A percentile compares a stretch with the other conserved stretches of the same genome.
Conservation (phyloP, 495 filamentous ascomycete species). For the Hyaloscypha finlandica region DNA sequence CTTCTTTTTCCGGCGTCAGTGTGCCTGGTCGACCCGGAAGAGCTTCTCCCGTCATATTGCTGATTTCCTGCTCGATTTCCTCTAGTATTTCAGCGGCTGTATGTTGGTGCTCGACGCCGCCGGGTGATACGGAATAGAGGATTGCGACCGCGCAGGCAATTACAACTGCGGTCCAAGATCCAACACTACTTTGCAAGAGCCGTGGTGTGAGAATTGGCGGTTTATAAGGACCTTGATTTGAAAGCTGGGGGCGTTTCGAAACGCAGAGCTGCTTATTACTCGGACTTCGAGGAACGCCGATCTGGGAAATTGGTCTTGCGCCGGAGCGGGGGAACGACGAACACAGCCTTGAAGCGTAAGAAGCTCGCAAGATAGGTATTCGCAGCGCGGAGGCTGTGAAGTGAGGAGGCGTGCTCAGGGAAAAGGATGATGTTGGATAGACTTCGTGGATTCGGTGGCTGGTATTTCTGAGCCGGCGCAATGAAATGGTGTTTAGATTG, state of each 20-base stretch:
- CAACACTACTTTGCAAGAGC: constrained; percentile 17
- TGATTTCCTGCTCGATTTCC: constrained; percentile 14
- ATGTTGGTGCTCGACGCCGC: constrained; percentile 2
- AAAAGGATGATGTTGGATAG: not conserved
- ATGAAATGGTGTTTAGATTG: not conserved
- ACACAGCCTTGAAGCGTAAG: not conserved
- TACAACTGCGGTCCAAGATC: constrained; percentile 15
- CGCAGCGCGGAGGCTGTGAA: not conserved
- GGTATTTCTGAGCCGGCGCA: constrained; percentile 5
- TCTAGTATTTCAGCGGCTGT: not conserved
- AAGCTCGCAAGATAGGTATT: not conserved
- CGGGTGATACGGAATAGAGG: constrained; percentile 16
- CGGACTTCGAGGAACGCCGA: constrained; percentile 63
- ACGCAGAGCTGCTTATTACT: constrained; percentile 7
- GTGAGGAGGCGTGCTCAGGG: not conserved
- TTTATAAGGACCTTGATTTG: constrained; percentile 6
- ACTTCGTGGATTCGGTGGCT: not conserved
- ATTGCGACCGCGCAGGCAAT: constrained; percentile 11
- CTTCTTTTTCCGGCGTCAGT: constrained; percentile 85
- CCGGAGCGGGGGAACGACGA: constrained; percentile 62
- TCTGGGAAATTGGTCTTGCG: constrained; percentile 65
- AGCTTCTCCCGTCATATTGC: constrained; percentile 32
- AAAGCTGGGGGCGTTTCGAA: constrained; percentile 2
- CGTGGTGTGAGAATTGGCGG: not conserved
- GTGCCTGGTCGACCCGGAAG: constrained; percentile 74